These are phyloP conservation scores for Omphalea diandra DNA, from an alignment of 441 rosid species.

Conservation along the genomic window DNA sequence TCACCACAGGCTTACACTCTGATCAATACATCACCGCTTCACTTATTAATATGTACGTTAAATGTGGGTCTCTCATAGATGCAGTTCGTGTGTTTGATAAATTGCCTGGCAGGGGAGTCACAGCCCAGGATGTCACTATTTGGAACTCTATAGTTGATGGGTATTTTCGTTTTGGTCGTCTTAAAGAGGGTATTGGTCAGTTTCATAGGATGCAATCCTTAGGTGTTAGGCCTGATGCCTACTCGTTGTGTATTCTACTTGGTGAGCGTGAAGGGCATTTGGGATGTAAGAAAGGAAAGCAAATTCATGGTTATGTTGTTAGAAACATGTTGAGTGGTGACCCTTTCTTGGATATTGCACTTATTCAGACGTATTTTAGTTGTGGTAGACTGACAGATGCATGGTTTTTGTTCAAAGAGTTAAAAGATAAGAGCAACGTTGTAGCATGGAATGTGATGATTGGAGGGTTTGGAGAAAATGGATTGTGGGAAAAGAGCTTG, in stretches of 20 bases:
- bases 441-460: constrained; percentile 86
- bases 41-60: constrained; percentile 55
- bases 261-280: constrained; percentile 40
- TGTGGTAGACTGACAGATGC: constrained; percentile 44
- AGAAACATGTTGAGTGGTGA: constrained; percentile 46
- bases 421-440: constrained; percentile 51
- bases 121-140: constrained; percentile 45
- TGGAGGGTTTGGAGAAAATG: constrained; percentile 53
- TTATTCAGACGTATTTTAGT: constrained; percentile 50
- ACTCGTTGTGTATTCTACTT: constrained; percentile 55
- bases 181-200: constrained; percentile 40
- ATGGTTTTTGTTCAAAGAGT: constrained; percentile 41
- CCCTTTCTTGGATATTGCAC: constrained; percentile 54
- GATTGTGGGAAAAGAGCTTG: constrained; percentile 56
- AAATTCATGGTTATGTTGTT: constrained; percentile 61
- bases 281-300: constrained; percentile 41
- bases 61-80: constrained; percentile 47
- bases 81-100: constrained; percentile 72
- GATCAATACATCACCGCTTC: constrained; percentile 63
- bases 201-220: constrained; percentile 54
- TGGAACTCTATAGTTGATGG: constrained; percentile 79
- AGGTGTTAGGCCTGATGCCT: constrained; percentile 64
- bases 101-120: constrained; percentile 33
- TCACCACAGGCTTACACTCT: constrained; percentile 37
- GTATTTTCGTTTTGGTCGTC: constrained; percentile 44